These are phyloP conservation scores for Entelexis paramagnoliae DNA, from an alignment of 1,139 yeast genomes.

Conservation along the genomic window DNA sequence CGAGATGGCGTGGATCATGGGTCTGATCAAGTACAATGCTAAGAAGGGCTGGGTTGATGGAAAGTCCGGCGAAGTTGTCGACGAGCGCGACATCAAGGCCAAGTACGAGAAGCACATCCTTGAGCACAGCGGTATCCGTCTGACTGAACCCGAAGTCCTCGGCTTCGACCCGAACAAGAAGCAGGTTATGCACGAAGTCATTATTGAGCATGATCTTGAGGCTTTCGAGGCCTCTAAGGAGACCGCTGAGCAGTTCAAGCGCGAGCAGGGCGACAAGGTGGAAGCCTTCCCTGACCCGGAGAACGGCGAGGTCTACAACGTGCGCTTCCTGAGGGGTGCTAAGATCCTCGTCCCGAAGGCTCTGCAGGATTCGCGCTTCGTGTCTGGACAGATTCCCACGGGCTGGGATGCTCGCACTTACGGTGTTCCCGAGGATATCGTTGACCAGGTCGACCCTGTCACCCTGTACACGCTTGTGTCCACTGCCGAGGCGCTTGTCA, in stretches of 20 bases:
- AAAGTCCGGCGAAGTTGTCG: constrained; percentile 85
- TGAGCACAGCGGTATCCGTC: constrained; percentile 91
- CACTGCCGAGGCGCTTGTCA: constrained; percentile 85
- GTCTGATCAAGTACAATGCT: constrained; percentile 87
- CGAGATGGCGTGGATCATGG: constrained; percentile 99
- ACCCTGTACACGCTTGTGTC: constrained; percentile 87
- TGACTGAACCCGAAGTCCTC: constrained; percentile 91
- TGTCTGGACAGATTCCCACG: constrained; percentile 97
- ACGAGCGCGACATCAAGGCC: constrained; percentile 82
- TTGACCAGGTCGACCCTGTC: constrained; percentile 90
- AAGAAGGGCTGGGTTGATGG: constrained; percentile 98
- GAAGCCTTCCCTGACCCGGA: constrained; percentile 85
- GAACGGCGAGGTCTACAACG: constrained; percentile 76
- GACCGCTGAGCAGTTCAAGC: constrained; percentile 89
- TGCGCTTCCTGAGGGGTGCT: constrained; percentile 85
- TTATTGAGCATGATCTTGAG: constrained; percentile 90
- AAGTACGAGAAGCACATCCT: constrained; percentile 82
- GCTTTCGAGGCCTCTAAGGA: constrained; percentile 92
- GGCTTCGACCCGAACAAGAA: constrained; percentile 94
- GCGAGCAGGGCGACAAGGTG: constrained; percentile 86
- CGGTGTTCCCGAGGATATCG: constrained; percentile 90
- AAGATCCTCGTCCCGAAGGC: constrained; percentile 90
- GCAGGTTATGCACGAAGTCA: constrained; percentile 86
- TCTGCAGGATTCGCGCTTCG: constrained; percentile 84
- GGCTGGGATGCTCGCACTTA: constrained; percentile 96